Base-by-base conservation (phyloP, 2,329 filamentous ascomycete genomes). In the Fusarium sublunatum region DNA sequence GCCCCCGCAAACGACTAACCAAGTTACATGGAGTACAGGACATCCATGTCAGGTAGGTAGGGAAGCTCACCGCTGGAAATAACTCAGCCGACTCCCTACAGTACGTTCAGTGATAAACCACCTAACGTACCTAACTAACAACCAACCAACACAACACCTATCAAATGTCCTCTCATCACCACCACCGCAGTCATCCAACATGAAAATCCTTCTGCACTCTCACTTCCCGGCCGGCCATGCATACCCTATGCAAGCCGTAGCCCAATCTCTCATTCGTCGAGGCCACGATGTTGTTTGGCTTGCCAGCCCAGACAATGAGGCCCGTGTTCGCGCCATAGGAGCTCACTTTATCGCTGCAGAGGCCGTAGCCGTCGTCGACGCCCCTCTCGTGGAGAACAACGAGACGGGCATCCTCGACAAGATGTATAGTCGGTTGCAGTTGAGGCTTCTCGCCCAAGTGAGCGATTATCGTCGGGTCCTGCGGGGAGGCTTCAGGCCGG, bases 241-340 rank as follows among this genome's bases (percentile, higher is more conserved):
- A 24, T 73, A 76, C 31, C 77, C 77, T 12, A 77, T 77, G 73
- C 76, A 77, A 50, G 75, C 77, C 6, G 70, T 78, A 5, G 75
- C 76, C 43, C 70, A 73, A 51, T 73, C 76, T 42, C 75, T 79
- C 22, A 67, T 77, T 29, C 68, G 67, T 24, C 73, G 72, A 29
- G 76, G 76, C 53, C 77, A 79, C 59, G 63, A 75, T 7, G 76
- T 78, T 41, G 55, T 74, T 10, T 79, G 77, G 77, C 69, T 78
- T 31, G 75, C 76, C 2, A 73, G 70, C 38, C 65, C 69, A 10
- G 67, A 70, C n/a, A 73, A 78, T 36, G 69, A 76, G 55, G 65
- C 69, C 28, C 72, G 72, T 13, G 77, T 77, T 11, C 50, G 43
- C n/a, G 69, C 70, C 3, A 71, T 75, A 2, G 77, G 77, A 31